Evolutionary conservation across 2,329 filamentous ascomycete genomes (phyloP).

Genomic region (Rhinocladiella mackenziei): DNA sequence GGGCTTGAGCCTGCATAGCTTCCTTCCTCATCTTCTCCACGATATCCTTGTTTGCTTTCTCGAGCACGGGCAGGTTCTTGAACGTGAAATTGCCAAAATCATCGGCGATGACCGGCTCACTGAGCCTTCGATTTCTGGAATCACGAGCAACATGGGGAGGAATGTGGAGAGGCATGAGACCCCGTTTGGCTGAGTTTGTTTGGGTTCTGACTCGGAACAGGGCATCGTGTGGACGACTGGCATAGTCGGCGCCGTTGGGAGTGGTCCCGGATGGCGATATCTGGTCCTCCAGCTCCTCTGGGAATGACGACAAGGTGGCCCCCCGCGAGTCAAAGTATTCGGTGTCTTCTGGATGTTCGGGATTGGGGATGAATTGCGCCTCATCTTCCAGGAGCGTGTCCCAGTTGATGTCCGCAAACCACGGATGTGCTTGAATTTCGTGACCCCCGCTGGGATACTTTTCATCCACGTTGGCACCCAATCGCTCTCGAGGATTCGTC

Average conservation of each 20-base stretch:
- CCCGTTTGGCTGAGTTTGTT: conserved; percentile 81
- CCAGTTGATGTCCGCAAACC: conserved; percentile 88
- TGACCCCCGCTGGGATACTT: conserved; percentile 79
- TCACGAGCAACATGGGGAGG: conserved; percentile 87
- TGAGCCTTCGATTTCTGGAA: conserved; percentile 77
- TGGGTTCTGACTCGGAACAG: conserved; percentile 84
- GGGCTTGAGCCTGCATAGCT: conserved; percentile 68
- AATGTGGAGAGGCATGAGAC: conserved; percentile 91
- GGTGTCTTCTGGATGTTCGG: conserved; percentile 92
- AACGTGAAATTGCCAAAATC: conserved; percentile 97
- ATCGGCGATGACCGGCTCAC: conserved; percentile 81
- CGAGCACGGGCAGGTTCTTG: conserved; percentile 92
- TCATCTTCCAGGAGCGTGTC: conserved; percentile 88
- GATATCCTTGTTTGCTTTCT: conserved; percentile 98
- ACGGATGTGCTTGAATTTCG: conserved; percentile 83
- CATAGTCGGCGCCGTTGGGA: conserved; percentile 63
- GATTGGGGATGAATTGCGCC: conserved; percentile 87
- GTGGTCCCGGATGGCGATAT: conserved; percentile 68
- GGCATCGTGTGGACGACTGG: conserved; percentile 89
- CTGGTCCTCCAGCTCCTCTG: conserved; percentile 91
- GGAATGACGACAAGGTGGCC: conserved; percentile 86
- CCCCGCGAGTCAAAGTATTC: conserved; percentile 95
- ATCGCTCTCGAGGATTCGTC: conserved; percentile 71
- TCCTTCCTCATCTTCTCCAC: conserved; percentile 94
- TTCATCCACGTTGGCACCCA: conserved; percentile 82